These are phyloP conservation scores for Ogataea polymorpha DNA, from an alignment of 805 yeast genomes.

Conservation along the genomic window DNA sequence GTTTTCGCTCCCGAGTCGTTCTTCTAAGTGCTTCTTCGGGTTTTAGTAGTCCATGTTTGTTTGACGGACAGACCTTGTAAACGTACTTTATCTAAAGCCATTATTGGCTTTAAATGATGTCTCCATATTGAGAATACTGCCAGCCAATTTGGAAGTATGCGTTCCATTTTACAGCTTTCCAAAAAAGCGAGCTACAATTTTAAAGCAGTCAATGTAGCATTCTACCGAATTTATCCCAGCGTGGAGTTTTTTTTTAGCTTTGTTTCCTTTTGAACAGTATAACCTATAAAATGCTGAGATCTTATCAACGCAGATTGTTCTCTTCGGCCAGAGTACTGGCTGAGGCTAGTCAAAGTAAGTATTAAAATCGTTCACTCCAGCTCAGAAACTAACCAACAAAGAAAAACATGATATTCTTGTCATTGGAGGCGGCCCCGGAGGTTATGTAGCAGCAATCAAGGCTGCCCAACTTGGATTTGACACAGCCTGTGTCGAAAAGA, in stretches of 20 bases:
- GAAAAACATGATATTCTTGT: constrained; percentile 84
- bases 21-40: neutral
- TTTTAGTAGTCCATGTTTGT: neutral
- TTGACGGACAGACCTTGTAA: too few species aligned
- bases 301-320: constrained; percentile 30
- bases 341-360: constrained; percentile 30
- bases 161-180: too few species aligned
- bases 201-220: neutral
- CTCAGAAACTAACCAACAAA: neutral
- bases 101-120: too few species aligned
- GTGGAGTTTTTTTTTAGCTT: neutral
- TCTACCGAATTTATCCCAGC: neutral
- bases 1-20: constrained; percentile 9
- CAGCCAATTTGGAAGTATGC: too few species aligned
- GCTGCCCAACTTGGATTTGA: constrained; percentile 95
- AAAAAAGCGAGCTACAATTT: too few species aligned
- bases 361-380: neutral
- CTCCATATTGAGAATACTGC: too few species aligned
- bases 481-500: constrained; percentile 95
- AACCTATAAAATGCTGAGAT: constrained; percentile 28
- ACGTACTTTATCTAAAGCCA: too few species aligned
- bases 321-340: constrained; percentile 30
- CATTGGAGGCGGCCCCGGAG: constrained; percentile 99
- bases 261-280: neutral
- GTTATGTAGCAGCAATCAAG: constrained; percentile 97